Percentiles rank a stretch among this genome's conserved stretches.
Conservation (phyloP, 2,329 filamentous ascomycete genomes). For the Teratosphaeria nubilosa region DNA sequence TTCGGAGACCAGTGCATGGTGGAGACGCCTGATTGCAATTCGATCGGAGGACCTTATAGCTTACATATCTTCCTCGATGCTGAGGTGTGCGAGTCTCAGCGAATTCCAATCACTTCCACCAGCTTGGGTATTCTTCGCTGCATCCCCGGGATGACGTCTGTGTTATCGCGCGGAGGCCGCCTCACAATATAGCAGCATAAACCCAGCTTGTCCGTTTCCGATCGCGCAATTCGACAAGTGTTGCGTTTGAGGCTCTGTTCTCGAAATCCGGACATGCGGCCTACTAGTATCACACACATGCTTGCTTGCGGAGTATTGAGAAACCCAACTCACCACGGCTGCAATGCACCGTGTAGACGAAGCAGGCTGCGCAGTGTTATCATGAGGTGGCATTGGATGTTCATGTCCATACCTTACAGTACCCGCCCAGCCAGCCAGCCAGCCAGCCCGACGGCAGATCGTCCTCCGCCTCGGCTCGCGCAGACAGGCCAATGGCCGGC, state of each 20-base stretch:
- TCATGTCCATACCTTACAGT: no score
- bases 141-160: neutral
- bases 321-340: no score
- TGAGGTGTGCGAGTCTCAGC: neutral
- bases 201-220: neutral
- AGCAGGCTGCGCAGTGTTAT: no score
- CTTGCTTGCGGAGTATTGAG: neutral
- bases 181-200: neutral
- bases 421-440: no score
- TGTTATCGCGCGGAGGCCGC: neutral
- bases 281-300: neutral
- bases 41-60: no score
- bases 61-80: neutral
- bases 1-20: no score
- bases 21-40: no score
- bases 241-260: neutral
- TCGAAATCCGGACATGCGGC: neutral
- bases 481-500: neutral
- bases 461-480: neutral
- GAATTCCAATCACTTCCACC: neutral
- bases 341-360: no score
- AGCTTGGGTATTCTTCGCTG: neutral
- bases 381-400: no score
- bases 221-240: neutral
- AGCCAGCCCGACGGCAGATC: neutral